Evolutionary conservation across 2,329 filamentous ascomycete species (phyloP).

Genomic region (Fusarium gaditjirri): DNA sequence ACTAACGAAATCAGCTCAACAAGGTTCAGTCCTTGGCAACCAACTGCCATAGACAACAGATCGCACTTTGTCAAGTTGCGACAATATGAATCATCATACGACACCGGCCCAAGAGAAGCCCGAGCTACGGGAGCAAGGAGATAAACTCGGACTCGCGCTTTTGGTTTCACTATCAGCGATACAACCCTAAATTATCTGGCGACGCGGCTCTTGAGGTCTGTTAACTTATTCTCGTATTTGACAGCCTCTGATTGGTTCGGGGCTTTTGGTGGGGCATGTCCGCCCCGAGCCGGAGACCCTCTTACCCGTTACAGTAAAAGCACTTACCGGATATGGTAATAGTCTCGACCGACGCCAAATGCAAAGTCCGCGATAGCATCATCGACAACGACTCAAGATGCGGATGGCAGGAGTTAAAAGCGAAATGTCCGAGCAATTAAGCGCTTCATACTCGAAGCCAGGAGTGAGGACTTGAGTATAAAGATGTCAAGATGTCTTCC

Average conservation of each 20-base stretch:
- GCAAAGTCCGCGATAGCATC: slow-evolving; percentile 18
- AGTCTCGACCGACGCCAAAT: neutral
- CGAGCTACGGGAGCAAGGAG: neutral
- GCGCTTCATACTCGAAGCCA: fast-evolving
- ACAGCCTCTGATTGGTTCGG: neutral
- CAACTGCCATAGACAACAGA: neutral
- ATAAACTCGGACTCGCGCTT: slow-evolving; percentile 1
- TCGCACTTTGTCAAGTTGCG: neutral
- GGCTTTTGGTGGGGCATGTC: fast-evolving
- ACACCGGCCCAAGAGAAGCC: neutral
- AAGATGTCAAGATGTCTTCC: neutral
- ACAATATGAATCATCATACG: neutral
- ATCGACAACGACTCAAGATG: neutral
- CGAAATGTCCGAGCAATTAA: neutral
- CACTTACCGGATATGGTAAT: slow-evolving; percentile 23
- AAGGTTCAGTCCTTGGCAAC: neutral
- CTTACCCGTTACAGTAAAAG: slow-evolving; percentile 14
- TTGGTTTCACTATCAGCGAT: neutral
- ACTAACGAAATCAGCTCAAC: neutral
- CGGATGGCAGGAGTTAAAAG: slow-evolving; percentile 9
- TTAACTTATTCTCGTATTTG: slow-evolving; percentile 27
- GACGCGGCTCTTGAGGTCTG: neutral
- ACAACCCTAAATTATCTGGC: neutral
- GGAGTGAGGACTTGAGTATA: neutral
- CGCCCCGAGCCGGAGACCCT: neutral